Percentiles rank a stretch among this genome's conserved stretches.
Evolutionary conservation across 1,284 basidiomycete genomes (phyloP).

Genomic region (Moesziomyces sp.): DNA sequence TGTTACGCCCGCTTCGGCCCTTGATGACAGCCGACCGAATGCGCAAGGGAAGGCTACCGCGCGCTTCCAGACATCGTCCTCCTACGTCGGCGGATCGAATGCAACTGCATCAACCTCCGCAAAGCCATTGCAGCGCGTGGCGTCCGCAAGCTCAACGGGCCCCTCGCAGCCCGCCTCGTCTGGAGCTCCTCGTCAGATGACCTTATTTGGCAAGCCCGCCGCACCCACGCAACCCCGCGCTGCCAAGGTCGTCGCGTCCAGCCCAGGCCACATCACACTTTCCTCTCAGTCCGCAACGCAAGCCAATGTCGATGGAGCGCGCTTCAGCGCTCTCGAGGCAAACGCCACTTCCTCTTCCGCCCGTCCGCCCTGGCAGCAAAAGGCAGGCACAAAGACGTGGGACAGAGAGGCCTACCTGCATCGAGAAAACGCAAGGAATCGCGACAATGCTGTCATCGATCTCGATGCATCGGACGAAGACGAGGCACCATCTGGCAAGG

Average conservation of each 20-base stretch:
- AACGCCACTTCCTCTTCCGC: neutral
- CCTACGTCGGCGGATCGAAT: neutral
- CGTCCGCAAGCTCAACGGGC: constrained; percentile 14
- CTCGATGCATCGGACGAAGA: constrained; percentile 30
- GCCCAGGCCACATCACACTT: constrained; percentile 40
- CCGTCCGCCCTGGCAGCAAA: constrained; percentile 22
- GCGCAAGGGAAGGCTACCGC: neutral
- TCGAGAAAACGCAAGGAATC: constrained; percentile 39
- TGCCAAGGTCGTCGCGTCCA: constrained; percentile 24
- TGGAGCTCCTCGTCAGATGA: constrained; percentile 31
- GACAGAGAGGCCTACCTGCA: constrained; percentile 42
- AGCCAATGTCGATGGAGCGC: neutral
- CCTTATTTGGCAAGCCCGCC: constrained; percentile 33
- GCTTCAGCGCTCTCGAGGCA: neutral
- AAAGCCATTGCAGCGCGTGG: constrained; percentile 22
- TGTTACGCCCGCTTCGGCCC: neutral
- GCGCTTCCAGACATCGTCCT: constrained; percentile 14
- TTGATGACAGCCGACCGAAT: neutral
- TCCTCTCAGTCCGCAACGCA: constrained; percentile 34
- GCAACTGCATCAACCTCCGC: constrained; percentile 18
- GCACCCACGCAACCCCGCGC: constrained; percentile 11
- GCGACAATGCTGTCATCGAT: constrained; percentile 26
- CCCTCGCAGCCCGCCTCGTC: constrained; percentile 27
- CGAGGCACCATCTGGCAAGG: constrained; percentile 8
- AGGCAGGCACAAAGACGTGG: constrained; percentile 48